Percentiles rank a stretch among this genome's conserved stretches.
Conservation (phyloP, 176 grass and related monocot genomes). For the Panicum miliaceum region DNA sequence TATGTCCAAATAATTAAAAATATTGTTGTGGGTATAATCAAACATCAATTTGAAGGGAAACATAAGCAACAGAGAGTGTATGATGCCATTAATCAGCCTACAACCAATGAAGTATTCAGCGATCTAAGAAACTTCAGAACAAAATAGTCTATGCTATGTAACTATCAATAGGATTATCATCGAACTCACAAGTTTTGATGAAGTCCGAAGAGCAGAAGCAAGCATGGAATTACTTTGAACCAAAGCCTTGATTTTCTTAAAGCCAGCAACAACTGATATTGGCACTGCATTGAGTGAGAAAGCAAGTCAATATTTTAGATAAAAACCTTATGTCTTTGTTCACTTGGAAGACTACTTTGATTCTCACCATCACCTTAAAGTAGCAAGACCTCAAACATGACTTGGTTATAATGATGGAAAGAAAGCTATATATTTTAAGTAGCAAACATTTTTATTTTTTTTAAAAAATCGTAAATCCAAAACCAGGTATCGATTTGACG, state of each 20-base stretch:
- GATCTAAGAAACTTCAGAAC: slow-evolving; percentile 24
- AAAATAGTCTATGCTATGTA: not conserved
- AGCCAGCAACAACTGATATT: slow-evolving; percentile 84
- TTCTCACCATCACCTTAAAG: not conserved
- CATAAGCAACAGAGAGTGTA: slow-evolving; percentile 2
- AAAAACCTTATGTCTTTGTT: not conserved
- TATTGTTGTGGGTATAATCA: slow-evolving; percentile 12
- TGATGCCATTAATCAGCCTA: slow-evolving; percentile 32
- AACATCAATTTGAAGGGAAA: not conserved
- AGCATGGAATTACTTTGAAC: slow-evolving; percentile 81
- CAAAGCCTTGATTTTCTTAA: slow-evolving; percentile 99
- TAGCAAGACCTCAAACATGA: slow-evolving; percentile 13
- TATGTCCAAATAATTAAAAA: slow-evolving; percentile 38
- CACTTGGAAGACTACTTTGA: slow-evolving; percentile 22
- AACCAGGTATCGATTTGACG: slow-evolving; percentile 12
- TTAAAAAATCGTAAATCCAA: not conserved
- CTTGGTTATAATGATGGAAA: slow-evolving; percentile 19
- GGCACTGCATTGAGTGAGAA: slow-evolving; percentile 73
- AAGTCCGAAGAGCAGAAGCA: slow-evolving; percentile 84
- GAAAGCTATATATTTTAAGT: not conserved
- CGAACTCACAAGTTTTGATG: slow-evolving; percentile 86
- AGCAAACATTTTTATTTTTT: not conserved
- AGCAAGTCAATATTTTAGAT: slow-evolving; percentile 34
- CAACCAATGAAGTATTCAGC: slow-evolving; percentile 16
- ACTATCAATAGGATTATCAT: slow-evolving; percentile 18